Evolutionary conservation across 192 early-diverging fungal species (phyloP), one percentile per base, ranked within the genome.

Genomic region (Piromyces finnis): DNA sequence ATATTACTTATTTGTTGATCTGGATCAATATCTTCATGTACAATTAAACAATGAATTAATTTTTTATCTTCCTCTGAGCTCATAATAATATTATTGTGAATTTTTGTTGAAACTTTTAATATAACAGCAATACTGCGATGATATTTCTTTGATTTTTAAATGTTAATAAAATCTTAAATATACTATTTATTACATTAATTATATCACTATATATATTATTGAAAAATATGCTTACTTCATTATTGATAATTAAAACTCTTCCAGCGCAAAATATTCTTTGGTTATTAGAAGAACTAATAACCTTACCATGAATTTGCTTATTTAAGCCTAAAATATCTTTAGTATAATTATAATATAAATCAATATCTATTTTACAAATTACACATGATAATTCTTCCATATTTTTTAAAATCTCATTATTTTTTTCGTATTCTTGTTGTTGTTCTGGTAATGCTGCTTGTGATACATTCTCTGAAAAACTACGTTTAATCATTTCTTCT

Each of bases 401-500:
- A 68, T 68, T 68, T 26, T 68, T 68, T 68, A 68, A 68, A n/a
- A 68, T 68, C n/a, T 68, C 51, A 68, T 68, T 68, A 68, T 68
- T 91, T 81, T 94, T 90, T 29, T 90, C 87, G 81, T 93, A 85
- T 41, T 88, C 82, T 78, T 87, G 88, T 82, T 95, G 88, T 28
- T 94, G 90, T 78, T 96, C 95, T 0, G 96, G 97, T 35, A 97
- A 85, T 51, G 90, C 80, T 79, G 95, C 93, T 87, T 99, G 96
- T n/a, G 89, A 84, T 11, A 84, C 83, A 85, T 95, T 95, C 82
- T 98, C 97, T 7, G 93, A 95, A 91, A 99, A 99, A 85, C 92
- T 94, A 39, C 95, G 93, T 82, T 97, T 96, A 85, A 99, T 98
- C 92, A 99, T 96, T 81, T 99, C 97, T 81, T 99, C 97, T 1